These are phyloP conservation scores for Creolimax fragrantissima DNA, from an alignment of 78 protist species.

Conservation along the genomic window DNA sequence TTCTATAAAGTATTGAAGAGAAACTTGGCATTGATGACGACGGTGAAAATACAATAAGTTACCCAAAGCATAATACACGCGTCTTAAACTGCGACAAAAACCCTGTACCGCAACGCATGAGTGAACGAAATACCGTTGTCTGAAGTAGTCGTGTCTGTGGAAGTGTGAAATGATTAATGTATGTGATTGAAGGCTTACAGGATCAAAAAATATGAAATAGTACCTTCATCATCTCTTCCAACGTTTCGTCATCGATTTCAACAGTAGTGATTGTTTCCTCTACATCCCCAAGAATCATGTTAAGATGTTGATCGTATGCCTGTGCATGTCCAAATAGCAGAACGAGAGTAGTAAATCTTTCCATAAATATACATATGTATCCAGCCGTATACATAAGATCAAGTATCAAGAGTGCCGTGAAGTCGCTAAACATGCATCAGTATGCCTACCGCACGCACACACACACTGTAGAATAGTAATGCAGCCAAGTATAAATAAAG, in stretches of 20 bases:
- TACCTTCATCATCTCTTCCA: slow-evolving; percentile 79
- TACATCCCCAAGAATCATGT: slow-evolving; percentile 92
- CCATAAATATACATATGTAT: not conserved
- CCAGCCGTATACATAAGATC: not conserved
- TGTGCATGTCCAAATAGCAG: not conserved
- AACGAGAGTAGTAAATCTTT: not conserved
- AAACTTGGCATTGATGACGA: not conserved
- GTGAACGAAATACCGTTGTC: too few relatives aligned
- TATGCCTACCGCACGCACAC: not conserved
- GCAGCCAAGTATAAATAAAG: not conserved
- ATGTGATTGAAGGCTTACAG: not conserved
- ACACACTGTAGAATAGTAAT: not conserved
- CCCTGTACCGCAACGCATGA: too few relatives aligned
- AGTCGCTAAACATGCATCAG: not conserved
- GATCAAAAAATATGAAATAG: not conserved
- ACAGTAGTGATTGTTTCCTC: slow-evolving; percentile 76
- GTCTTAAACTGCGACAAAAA: too few relatives aligned
- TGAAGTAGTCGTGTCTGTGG: too few relatives aligned
- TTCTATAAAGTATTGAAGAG: not conserved
- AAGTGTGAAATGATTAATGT: too few relatives aligned
- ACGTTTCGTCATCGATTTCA: slow-evolving; percentile 71
- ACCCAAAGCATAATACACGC: too few relatives aligned
- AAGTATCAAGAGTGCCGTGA: not conserved
- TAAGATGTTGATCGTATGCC: slow-evolving; percentile 68
- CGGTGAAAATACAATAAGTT: not conserved